Conservation (phyloP, 208 protist genomes). For the Lotmaria passim region DNA sequence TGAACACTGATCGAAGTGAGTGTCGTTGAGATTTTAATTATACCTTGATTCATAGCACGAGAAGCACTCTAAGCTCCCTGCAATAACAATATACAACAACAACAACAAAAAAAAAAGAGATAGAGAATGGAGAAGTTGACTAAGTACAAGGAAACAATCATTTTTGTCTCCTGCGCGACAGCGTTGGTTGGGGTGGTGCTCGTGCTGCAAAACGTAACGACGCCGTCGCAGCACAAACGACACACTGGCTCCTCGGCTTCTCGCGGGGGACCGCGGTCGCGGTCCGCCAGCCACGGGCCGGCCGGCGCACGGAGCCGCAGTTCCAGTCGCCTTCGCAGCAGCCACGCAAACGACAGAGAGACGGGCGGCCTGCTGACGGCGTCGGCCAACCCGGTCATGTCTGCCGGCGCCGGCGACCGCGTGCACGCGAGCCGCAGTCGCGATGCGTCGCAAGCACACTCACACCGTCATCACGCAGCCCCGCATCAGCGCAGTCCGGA, state of each 20-base stretch:
- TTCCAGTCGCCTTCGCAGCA: conserved; percentile 20
- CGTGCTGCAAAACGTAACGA: conserved; percentile 55
- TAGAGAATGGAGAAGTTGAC: conserved; percentile 17
- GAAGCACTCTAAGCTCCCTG: too few species aligned
- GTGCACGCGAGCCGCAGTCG: conserved; percentile 7
- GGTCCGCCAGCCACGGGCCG: conserved; percentile 13
- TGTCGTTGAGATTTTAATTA: too few species aligned
- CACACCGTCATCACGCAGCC: conserved; percentile 27
- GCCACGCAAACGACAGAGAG: not conserved
- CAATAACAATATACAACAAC: not conserved
- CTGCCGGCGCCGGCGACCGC: not conserved
- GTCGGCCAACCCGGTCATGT: not conserved
- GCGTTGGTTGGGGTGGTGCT: conserved; percentile 43
- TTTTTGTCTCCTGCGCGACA: conserved; percentile 42
- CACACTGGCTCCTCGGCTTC: conserved; percentile 27
- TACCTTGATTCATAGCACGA: too few species aligned
- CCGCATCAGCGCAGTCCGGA: too few species aligned
- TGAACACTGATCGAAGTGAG: too few species aligned
- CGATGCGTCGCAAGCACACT: conserved; percentile 19
- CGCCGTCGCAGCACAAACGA: conserved; percentile 41
- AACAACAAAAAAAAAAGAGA: not conserved
- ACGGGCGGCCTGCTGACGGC: not conserved
- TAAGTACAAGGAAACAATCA: conserved; percentile 53
- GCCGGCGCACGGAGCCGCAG: conserved; percentile 23
- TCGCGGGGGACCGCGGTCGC: conserved; percentile 16